Percentiles rank a stretch among this genome's conserved stretches.
Evolutionary conservation across 306 rosid genomes (phyloP).

Genomic region (Canavalia ensiformis): DNA sequence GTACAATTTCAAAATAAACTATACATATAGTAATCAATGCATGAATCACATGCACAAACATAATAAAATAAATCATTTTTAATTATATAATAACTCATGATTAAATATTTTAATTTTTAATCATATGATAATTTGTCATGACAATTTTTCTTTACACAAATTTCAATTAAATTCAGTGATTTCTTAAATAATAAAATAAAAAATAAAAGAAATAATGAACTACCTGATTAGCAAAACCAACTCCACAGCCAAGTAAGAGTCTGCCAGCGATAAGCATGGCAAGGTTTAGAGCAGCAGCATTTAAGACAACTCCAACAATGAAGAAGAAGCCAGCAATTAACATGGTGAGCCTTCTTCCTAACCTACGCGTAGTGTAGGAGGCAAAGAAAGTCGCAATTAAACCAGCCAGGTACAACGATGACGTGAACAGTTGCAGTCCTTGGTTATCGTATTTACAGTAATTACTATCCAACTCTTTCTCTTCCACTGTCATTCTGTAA

Average conservation of each 20-base stretch:
- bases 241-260: constrained; percentile 82
- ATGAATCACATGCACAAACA: too few relatives aligned
- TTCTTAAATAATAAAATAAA: background rate
- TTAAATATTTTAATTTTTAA: too few relatives aligned
- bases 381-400: constrained; percentile 72
- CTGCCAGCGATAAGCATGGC: constrained; percentile 74
- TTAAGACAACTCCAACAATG: constrained; percentile 60
- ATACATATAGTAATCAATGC: background rate
- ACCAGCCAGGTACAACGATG: constrained; percentile 79
- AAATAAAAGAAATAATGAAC: background rate
- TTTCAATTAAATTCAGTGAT: too few relatives aligned
- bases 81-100: too few relatives aligned
- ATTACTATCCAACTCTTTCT: constrained; percentile 49
- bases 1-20: background rate
- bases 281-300: constrained; percentile 65
- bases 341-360: constrained; percentile 78
- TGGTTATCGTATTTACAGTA: constrained; percentile 79
- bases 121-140: too few relatives aligned
- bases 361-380: constrained; percentile 65
- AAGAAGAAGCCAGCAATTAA: constrained; percentile 73
- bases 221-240: constrained; percentile 94
- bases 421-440: constrained; percentile 75
- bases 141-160: too few relatives aligned
- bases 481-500: constrained; percentile 50
- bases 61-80: too few relatives aligned